These are phyloP conservation scores for Dioszegia aurantiaca DNA, from an alignment of 768 basidiomycete species.

Conservation along the genomic window DNA sequence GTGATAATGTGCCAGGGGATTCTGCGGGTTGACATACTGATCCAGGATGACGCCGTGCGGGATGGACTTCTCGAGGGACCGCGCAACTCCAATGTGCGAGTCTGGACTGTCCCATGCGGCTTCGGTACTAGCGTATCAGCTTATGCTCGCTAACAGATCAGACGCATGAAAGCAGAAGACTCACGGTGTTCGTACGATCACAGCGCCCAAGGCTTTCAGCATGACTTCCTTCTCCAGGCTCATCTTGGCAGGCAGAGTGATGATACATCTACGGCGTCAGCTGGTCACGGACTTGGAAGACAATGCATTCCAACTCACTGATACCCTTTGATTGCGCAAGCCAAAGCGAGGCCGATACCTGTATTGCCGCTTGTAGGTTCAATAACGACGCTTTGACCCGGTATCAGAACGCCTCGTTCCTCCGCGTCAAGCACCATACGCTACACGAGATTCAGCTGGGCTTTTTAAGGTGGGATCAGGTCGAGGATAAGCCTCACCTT, in stretches of 20 bases:
- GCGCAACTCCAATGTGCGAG: conserved; percentile 90
- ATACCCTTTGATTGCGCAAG: conserved; percentile 80
- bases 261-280: conserved; percentile 57
- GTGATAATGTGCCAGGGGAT: conserved; percentile 84
- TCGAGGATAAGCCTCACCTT: conserved; percentile 55
- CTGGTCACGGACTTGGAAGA: conserved; percentile 48
- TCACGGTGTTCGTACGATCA: conserved; percentile 89
- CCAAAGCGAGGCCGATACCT: conserved; percentile 92
- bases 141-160: not conserved
- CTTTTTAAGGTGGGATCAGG: not conserved
- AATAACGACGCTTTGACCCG: conserved; percentile 85
- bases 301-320: conserved; percentile 28
- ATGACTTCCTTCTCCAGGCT: conserved; percentile 92
- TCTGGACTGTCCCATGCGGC: conserved; percentile 74
- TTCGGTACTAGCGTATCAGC: conserved; percentile 31
- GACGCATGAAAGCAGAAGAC: conserved; percentile 52
- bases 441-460: conserved; percentile 15
- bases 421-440: conserved; percentile 97
- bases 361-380: conserved; percentile 87
- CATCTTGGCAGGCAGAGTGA: conserved; percentile 85
- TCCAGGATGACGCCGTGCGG: conserved; percentile 85
- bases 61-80: conserved; percentile 70
- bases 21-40: conserved; percentile 70
- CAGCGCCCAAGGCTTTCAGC: conserved; percentile 85
- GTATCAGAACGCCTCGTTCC: conserved; percentile 74